phyloP scores from a whole-genome alignment of 345 rosid species.

The Heritiera fomes region DNA sequence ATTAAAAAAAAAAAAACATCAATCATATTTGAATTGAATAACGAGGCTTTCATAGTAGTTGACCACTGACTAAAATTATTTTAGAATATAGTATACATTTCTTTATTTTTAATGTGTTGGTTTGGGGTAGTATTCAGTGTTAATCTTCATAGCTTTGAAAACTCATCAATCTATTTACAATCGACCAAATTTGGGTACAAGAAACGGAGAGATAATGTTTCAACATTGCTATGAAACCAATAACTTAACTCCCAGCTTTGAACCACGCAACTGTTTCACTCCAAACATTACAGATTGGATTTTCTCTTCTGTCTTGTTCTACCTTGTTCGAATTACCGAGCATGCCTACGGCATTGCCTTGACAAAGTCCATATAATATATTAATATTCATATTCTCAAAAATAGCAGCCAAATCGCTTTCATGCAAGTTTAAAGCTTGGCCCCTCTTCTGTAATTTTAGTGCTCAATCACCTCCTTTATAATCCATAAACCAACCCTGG shows the following conservation, averaged over 20 bases:
- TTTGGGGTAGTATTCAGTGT: neutral
- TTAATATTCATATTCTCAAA: neutral
- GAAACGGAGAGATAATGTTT: neutral
- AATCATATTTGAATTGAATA: too few species aligned
- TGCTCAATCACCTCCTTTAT: neutral
- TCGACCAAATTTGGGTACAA: neutral
- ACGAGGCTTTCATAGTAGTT: neutral
- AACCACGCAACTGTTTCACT: neutral
- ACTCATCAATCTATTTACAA: neutral
- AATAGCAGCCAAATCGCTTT: neutral
- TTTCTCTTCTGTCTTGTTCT: neutral
- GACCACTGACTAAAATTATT: neutral
- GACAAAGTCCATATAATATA: neutral
- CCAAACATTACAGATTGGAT: neutral
- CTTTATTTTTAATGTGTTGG: neutral
- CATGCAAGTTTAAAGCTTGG: neutral
- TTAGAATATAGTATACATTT: neutral
- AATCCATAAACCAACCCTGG: neutral
- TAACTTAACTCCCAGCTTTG: neutral
- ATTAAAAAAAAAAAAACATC: too few species aligned
- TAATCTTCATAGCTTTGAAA: neutral
- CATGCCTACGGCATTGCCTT: neutral
- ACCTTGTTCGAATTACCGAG: neutral
- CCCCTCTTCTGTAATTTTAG: neutral
- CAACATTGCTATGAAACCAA: too few species aligned